Percentiles rank a stretch among this genome's conserved stretches.
Evolutionary conservation across 176 grass and related monocot genomes (phyloP).

Genomic region (Calamus simplicifolius): DNA sequence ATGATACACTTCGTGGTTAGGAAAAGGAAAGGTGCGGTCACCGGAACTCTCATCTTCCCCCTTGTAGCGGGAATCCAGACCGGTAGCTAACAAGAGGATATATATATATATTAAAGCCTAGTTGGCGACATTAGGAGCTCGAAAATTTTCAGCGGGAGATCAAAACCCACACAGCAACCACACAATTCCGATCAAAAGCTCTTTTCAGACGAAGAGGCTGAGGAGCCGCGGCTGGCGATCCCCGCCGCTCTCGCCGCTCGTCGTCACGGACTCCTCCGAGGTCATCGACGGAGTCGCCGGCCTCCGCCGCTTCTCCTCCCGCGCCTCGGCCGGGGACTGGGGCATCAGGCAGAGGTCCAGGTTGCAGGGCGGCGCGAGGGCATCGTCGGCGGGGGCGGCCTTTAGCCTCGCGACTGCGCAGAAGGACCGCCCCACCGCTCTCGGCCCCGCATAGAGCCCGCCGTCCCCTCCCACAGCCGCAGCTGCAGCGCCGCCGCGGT

Average conservation of each 20-base stretch:
- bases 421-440: slow-evolving; percentile 6
- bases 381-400: background rate
- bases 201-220: slow-evolving; percentile 60
- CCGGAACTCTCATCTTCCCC: slow-evolving; percentile 36
- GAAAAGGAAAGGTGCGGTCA: slow-evolving; percentile 11
- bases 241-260: slow-evolving; percentile 14
- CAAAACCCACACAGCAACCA: background rate
- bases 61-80: slow-evolving; percentile 35
- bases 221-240: slow-evolving; percentile 37
- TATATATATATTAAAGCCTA: slow-evolving; percentile 21
- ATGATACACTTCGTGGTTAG: slow-evolving; percentile 9
- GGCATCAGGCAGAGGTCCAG: slow-evolving; percentile 45
- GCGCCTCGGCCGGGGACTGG: slow-evolving; percentile 1
- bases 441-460: slow-evolving; percentile 25
- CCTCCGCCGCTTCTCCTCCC: slow-evolving; percentile 15
- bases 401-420: background rate
- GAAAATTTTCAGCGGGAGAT: background rate
- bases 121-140: slow-evolving; percentile 22
- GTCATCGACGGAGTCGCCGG: slow-evolving; percentile 66
- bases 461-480: too few relatives aligned
- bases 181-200: background rate
- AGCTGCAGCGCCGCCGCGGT: background rate
- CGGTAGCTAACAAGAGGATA: slow-evolving; percentile 23
- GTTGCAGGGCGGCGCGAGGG: slow-evolving; percentile 23
- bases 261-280: slow-evolving; percentile 76